Conservation (phyloP, 805 yeast species). For the Kuraishia floccosa region DNA sequence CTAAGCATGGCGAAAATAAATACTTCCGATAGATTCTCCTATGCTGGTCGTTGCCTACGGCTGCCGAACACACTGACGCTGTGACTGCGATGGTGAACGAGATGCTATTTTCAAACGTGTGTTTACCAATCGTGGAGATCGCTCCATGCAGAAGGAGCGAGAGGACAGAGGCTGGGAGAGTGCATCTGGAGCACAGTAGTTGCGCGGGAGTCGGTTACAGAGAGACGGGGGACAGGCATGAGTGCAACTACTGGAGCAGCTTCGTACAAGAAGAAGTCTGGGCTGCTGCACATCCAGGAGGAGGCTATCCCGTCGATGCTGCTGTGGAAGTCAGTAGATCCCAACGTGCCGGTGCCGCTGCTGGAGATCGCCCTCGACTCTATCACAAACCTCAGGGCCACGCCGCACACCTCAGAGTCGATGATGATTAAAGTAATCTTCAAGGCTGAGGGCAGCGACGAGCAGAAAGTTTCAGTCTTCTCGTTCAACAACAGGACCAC, state of each 20-base stretch:
- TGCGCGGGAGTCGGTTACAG: too few species aligned
- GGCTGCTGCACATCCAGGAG: slow-evolving; percentile 44
- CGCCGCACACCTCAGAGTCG: slow-evolving; percentile 55
- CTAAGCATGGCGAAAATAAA: too few species aligned
- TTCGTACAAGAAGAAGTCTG: slow-evolving; percentile 39
- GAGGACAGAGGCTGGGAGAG: too few species aligned
- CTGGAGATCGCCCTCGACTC: slow-evolving; percentile 30
- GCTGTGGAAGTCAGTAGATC: slow-evolving; percentile 48
- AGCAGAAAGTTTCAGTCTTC: slow-evolving; percentile 27
- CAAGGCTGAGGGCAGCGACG: slow-evolving; percentile 17
- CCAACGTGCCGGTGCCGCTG: slow-evolving; percentile 21
- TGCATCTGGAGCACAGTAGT: too few species aligned
- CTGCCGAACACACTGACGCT: too few species aligned
- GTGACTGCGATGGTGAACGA: too few species aligned
- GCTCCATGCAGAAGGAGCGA: too few species aligned
- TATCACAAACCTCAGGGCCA: slow-evolving; percentile 48
- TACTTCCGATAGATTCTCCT: too few species aligned
- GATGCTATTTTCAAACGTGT: too few species aligned
- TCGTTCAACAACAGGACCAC: slow-evolving; percentile 62
- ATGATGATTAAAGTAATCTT: slow-evolving; percentile 54
- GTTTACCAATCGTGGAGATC: too few species aligned
- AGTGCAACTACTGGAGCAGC: slow-evolving; percentile 35
- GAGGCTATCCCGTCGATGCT: slow-evolving; percentile 44
- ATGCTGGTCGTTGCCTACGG: too few species aligned
- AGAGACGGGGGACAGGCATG: too few species aligned